Evolutionary conservation across 306 rosid genomes (phyloP), one percentile per base, ranked within the genome.

Genomic region (Coriaria nepalensis): DNA sequence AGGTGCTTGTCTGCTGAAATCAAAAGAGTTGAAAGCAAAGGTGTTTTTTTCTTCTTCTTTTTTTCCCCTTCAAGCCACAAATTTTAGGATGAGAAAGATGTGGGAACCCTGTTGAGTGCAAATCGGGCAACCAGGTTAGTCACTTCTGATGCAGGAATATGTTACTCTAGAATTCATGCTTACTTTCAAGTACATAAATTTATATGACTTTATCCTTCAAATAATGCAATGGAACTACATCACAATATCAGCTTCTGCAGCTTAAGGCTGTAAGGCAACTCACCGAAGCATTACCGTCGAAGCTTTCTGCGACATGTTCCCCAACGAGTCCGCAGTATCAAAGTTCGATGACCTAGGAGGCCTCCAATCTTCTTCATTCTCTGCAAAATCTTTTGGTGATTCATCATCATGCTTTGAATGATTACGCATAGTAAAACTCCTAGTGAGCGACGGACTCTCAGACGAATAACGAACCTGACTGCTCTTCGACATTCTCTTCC

Each of bases 211-310:
- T 20, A 20, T 1, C 29, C 3, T 20, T 20, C 29, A 20, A 20
- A 20, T 20, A 20, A 20, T 20, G 29, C 29, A 20, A 20, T 20
- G 29, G 29, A 20, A 20, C 29, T 20, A 20, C 29, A 8, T 47
- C 20, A 52, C 10, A 34, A 42, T 13, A 42, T 48, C 33, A 53
- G 48, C 2, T 6, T 33, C 45, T 35, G 38, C 40, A 35, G 34
- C 61, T 37, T 7, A 59, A 67, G 70, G 53, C 67, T 44, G 36
- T 9, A 20, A 29, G 37, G 8, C 52, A 40, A 60, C 75, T 94
- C 43, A 77, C 75, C 7, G 61, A 52, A 38, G 81, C 83, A 60
- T 85, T 77, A 52, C 62, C 82, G 61, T 82, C 98, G 45, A 77
- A 66, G 75, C 87, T 83, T 64, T 57, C 42, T 59, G 78, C 9